phyloP scores from a whole-genome alignment of 441 rosid species.

The Eugenia klotzschiana region DNA sequence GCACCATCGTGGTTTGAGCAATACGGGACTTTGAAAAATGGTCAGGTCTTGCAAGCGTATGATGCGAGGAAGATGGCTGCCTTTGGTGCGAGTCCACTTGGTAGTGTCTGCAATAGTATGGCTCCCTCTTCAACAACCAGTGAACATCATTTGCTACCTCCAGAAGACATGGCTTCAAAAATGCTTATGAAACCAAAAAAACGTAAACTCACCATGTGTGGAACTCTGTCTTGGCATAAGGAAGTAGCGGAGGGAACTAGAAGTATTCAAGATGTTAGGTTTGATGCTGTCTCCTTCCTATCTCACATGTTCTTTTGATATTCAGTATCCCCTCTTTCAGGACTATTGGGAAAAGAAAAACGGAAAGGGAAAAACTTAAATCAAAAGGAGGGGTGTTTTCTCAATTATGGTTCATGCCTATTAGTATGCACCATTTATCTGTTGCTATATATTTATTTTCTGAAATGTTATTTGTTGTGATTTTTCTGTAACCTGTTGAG shows the following conservation, averaged over 20 bases:
- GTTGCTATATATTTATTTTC: background rate
- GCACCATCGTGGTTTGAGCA: slow-evolving; percentile 1
- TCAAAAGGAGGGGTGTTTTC: background rate
- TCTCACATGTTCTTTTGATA: background rate
- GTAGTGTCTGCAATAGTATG: background rate
- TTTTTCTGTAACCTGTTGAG: background rate
- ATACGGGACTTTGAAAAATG: background rate
- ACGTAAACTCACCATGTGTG: background rate
- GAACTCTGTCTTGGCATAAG: background rate
- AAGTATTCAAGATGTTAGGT: background rate
- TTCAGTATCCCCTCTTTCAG: background rate
- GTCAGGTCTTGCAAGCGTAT: background rate
- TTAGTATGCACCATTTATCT: background rate
- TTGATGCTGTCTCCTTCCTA: background rate
- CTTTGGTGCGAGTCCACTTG: background rate
- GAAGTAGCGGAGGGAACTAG: background rate
- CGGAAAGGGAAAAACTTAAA: background rate
- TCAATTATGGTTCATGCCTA: background rate
- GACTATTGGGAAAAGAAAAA: background rate
- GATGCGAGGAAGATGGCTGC: background rate
- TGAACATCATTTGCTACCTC: background rate
- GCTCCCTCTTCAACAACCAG: background rate
- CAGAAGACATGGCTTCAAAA: background rate
- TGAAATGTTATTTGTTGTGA: background rate
- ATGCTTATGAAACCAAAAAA: background rate